Base-by-base conservation (phyloP, 331 rosid genomes). In the Spiraea crenata region DNA sequence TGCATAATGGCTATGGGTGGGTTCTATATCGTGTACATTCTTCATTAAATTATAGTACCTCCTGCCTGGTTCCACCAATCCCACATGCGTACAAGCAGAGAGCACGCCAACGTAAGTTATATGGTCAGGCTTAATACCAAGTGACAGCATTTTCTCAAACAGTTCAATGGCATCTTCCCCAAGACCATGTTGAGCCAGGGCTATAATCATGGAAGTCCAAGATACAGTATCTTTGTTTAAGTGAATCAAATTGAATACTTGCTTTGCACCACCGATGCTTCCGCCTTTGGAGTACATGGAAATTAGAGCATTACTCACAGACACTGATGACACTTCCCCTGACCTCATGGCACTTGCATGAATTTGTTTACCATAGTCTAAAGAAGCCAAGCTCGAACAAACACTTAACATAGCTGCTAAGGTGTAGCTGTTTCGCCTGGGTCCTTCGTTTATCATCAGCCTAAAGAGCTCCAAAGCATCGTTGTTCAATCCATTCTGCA, bases 141-240 rank as follows among this genome's bases (percentile, higher is more conserved):
- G 77, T 59, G 74, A 77, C 73, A 88, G 79, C 98, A 92, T 92
- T 69, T 81, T 78, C 76, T 90, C 92, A 78, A 92, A 92, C 71
- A 90, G 84, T 64, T 82, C 82, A 68, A 88, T 82, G 76, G 98
- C 90, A 80, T 88, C 91, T 51, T 86, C 83, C 74, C 92, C 98
- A 4, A 82, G 83, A 67, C 93, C 98, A 73, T 90, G 98, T 67
- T 88, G 92, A 66, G 96, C 98, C 68, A 90, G 83, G 58, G 96
- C 89, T 48, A 86, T 69, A 76, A 90, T 85, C 96, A 92, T 92
- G 80, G 95, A 88, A 65, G 91, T 86, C 98, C 96, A 88, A 60
- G 96, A 83, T 60, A 85, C 74, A 10, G 85, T 88, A 76, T 85
- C 87, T 68, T 67, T 72, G 46, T 76, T 82, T 69, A 41, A 44